phyloP scores from a whole-genome alignment of 176 grass and related monocot genomes.

The Stipa capillata region DNA sequence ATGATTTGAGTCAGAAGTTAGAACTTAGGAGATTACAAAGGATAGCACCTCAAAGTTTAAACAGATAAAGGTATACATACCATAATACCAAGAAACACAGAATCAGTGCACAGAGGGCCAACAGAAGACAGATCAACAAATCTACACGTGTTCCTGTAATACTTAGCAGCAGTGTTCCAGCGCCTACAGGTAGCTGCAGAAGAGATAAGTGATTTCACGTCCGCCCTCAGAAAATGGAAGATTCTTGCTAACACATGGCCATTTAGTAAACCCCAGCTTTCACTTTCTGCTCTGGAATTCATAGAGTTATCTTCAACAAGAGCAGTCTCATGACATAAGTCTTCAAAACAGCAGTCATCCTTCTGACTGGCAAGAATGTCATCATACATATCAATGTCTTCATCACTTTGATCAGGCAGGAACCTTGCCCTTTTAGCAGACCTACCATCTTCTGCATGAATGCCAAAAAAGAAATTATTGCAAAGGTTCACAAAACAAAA shows the following conservation, averaged over 20 bases:
- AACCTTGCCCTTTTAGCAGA: slow-evolving; percentile 73
- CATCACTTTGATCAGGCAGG: slow-evolving; percentile 53
- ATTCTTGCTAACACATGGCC: slow-evolving; percentile 62
- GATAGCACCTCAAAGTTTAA: slow-evolving; percentile 21
- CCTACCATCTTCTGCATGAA: slow-evolving; percentile 60
- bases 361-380: slow-evolving; percentile 56
- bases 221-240: slow-evolving; percentile 86
- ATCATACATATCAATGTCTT: slow-evolving; percentile 55
- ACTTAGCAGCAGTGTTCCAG: slow-evolving; percentile 59
- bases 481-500: background rate
- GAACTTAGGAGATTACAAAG: slow-evolving; percentile 21
- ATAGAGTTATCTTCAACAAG: slow-evolving; percentile 32
- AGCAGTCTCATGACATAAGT: slow-evolving; percentile 39
- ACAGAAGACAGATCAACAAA: slow-evolving; percentile 74
- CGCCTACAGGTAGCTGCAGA: slow-evolving; percentile 69
- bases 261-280: slow-evolving; percentile 60
- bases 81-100: slow-evolving; percentile 56
- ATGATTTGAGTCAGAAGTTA: slow-evolving; percentile 17
- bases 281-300: slow-evolving; percentile 21
- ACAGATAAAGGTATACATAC: slow-evolving; percentile 37
- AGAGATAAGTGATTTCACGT: slow-evolving; percentile 77
- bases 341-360: slow-evolving; percentile 77
- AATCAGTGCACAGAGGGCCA: slow-evolving; percentile 73
- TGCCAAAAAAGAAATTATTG: slow-evolving; percentile 7
- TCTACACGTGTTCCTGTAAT: slow-evolving; percentile 68